Evolutionary conservation across 2,329 filamentous ascomycete species (phyloP).

Genomic region (Elsinoe fawcettii): DNA sequence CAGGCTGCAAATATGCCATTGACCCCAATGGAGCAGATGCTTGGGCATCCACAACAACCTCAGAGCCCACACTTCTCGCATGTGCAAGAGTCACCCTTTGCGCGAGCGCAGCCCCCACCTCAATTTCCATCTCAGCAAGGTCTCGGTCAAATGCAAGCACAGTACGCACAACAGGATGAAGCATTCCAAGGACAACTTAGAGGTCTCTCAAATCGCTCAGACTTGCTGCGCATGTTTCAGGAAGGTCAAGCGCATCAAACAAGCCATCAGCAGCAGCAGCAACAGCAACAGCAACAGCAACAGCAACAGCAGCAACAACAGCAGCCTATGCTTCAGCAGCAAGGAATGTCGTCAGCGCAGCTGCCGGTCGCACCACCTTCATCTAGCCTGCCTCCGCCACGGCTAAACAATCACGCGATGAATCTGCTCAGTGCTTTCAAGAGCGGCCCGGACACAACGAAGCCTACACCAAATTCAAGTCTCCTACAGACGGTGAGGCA

Average conservation of each 20-base stretch:
- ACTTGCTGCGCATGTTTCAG: constrained; percentile 19
- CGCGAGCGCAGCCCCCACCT: constrained; percentile 42
- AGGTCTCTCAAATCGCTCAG: constrained; percentile 9
- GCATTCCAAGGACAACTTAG: constrained; percentile 15
- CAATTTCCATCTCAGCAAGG: constrained; percentile 38
- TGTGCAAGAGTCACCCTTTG: constrained; percentile 36
- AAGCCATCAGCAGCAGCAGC: constrained; percentile 14
- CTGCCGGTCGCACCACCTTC: constrained; percentile 47
- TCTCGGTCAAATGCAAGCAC: constrained; percentile 23
- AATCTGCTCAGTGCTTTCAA: constrained; percentile 54
- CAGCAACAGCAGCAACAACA: constrained; percentile 19
- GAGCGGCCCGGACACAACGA: constrained; percentile 17
- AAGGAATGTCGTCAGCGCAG: constrained; percentile 24
- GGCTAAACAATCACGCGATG: constrained; percentile 50
- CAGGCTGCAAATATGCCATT: constrained; percentile 22
- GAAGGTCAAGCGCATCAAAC: neutral
- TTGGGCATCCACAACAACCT: constrained; percentile 45
- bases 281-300: constrained; percentile 22
- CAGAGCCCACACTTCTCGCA: constrained; percentile 50
- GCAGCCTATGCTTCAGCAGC: constrained; percentile 16
- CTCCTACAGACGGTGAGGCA: constrained; percentile 6
- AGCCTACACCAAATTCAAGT: constrained; percentile 1
- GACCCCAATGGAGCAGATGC: constrained; percentile 47
- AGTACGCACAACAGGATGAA: constrained; percentile 11
- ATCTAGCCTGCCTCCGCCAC: constrained; percentile 50